phyloP scores from a whole-genome alignment of 2,329 filamentous ascomycete species.

The Cladophialophora immunda region DNA sequence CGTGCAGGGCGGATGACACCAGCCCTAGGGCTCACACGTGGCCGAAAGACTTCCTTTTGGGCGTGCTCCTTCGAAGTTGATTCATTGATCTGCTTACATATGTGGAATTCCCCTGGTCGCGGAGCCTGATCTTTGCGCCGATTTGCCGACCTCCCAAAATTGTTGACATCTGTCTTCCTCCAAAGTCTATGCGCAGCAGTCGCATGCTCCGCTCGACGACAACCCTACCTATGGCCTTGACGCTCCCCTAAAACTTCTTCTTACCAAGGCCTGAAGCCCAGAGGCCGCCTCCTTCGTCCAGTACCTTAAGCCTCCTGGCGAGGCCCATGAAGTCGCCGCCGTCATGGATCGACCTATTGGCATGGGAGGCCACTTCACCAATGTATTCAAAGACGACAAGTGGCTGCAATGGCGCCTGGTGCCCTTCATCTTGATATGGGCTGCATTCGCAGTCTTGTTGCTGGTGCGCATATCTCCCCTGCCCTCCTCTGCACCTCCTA shows the following conservation, averaged over 20 bases:
- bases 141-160: constrained; percentile 12
- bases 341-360: constrained; percentile 26
- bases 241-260: neutral
- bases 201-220: constrained; percentile 11
- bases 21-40: neutral
- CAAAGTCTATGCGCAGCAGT: neutral
- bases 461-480: constrained; percentile 35
- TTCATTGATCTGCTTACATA: neutral
- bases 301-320: neutral
- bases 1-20: neutral
- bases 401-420: constrained; percentile 36
- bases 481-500: neutral
- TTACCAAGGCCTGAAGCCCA: neutral
- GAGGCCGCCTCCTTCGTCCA: constrained; percentile 4
- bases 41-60: neutral
- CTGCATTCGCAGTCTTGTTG: constrained; percentile 32
- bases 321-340: constrained; percentile 1
- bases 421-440: constrained; percentile 41
- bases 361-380: constrained; percentile 38
- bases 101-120: constrained; percentile 1
- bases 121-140: constrained; percentile 11
- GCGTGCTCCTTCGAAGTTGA: neutral
- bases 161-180: constrained; percentile 19
- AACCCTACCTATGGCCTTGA: constrained; percentile 17
- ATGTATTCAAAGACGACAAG: constrained; percentile 27